A percentile compares a stretch with the other conserved stretches of the same genome.
These are phyloP conservation scores for Phytopythium aichiense DNA, from an alignment of 352 stramenopile genomes.

Conservation along the genomic window DNA sequence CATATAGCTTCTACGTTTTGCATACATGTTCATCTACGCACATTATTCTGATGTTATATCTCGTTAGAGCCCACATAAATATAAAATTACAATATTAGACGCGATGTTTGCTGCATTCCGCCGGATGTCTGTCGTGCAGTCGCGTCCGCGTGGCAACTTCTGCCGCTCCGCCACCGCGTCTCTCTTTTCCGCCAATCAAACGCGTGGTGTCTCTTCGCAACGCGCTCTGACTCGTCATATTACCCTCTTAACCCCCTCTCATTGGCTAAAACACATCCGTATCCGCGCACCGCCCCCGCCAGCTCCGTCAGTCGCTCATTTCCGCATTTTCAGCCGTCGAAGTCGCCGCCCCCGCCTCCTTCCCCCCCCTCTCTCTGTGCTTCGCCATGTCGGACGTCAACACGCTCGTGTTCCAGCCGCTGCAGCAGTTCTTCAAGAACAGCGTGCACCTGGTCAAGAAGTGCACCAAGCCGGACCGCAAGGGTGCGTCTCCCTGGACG, in stretches of 20 bases:
- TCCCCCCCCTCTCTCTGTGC: no score
- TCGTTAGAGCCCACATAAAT: no score
- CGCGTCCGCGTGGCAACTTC: conserved; percentile 7
- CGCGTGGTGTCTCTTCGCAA: no score
- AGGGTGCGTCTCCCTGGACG: conserved; percentile 63
- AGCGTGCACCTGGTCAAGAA: conserved; percentile 98
- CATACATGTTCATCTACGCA: no score
- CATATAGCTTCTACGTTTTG: background rate
- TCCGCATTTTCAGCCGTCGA: conserved; percentile 1
- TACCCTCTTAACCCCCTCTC: background rate
- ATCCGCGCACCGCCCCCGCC: background rate
- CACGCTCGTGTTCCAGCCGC: conserved; percentile 92
- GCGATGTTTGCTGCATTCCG: conserved; percentile 13
- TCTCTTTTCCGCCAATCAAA: background rate
- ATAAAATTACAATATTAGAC: background rate
- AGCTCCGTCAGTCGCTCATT: conserved; percentile 1
- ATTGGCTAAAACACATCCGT: background rate
- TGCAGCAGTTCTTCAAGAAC: conserved; percentile 97
- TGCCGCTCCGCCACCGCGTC: background rate
- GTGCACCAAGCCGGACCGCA: conserved; percentile 98
- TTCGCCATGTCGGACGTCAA: conserved; percentile 85
- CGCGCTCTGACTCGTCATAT: no score
- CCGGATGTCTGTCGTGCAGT: conserved; percentile 1
- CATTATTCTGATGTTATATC: no score
- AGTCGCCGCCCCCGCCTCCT: background rate